Evolutionary conservation across 176 grass and related monocot genomes (phyloP).

Genomic region (Aechmea fasciata): DNA sequence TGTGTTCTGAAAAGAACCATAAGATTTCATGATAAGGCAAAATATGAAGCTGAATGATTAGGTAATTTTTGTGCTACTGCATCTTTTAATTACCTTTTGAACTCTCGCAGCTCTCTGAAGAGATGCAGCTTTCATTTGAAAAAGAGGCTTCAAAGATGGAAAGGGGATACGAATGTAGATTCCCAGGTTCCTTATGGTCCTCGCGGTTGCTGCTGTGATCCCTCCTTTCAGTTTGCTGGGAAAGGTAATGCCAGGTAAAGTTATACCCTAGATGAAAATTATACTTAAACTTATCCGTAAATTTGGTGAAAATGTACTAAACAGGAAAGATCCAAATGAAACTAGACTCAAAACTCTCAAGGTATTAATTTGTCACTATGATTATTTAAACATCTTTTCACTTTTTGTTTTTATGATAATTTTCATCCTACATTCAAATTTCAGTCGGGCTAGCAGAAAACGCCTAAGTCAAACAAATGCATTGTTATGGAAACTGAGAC

Average conservation of each 20-base stretch:
- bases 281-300: background rate
- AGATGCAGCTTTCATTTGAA: slow-evolving; percentile 81
- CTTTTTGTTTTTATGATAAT: background rate
- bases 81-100: slow-evolving; percentile 42
- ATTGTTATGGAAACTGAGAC: background rate
- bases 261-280: background rate
- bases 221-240: slow-evolving; percentile 32
- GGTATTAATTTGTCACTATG: background rate
- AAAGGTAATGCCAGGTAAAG: slow-evolving; percentile 16
- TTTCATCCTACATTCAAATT: background rate
- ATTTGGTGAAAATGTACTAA: background rate
- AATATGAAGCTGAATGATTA: background rate
- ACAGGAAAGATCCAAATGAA: background rate
- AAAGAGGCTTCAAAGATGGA: slow-evolving; percentile 51
- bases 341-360: background rate
- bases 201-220: slow-evolving; percentile 8
- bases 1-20: slow-evolving; percentile 38
- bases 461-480: background rate
- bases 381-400: no score
- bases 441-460: background rate
- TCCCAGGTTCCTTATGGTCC: slow-evolving; percentile 30
- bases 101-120: slow-evolving; percentile 65
- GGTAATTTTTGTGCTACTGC: slow-evolving; percentile 7
- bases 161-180: slow-evolving; percentile 31
- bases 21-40: slow-evolving; percentile 21